A percentile compares a stretch with the other conserved stretches of the same genome.
Conservation (phyloP, 768 basidiomycete species). For the Suillus alpinus region DNA sequence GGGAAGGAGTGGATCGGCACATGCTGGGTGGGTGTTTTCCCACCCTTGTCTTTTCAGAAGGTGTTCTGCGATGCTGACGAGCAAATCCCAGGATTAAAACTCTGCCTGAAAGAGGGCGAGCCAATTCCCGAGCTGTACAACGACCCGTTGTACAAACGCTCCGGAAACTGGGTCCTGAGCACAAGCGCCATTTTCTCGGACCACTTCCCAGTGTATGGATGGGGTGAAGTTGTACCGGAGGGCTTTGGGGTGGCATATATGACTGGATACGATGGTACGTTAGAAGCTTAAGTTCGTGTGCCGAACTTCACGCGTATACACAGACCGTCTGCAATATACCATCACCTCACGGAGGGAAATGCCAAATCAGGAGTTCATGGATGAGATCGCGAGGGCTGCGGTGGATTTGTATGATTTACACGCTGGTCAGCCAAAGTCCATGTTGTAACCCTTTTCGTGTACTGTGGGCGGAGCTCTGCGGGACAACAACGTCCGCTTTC, state of each 20-base stretch:
- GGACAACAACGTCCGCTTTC: background rate
- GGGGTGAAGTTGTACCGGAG: slow-evolving; percentile 94
- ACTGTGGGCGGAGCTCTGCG: background rate
- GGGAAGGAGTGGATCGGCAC: slow-evolving; percentile 83
- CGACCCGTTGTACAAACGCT: slow-evolving; percentile 71
- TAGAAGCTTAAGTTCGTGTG: slow-evolving; percentile 7
- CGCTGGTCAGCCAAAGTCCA: slow-evolving; percentile 31
- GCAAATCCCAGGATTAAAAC: slow-evolving; percentile 58
- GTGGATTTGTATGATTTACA: slow-evolving; percentile 72
- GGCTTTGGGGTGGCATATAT: slow-evolving; percentile 95
- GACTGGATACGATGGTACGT: slow-evolving; percentile 79
- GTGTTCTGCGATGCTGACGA: background rate
- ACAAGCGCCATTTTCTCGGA: slow-evolving; percentile 89
- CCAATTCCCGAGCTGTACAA: slow-evolving; percentile 65
- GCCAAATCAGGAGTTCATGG: slow-evolving; percentile 72
- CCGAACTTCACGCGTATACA: background rate
- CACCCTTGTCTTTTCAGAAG: background rate
- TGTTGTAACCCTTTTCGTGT: slow-evolving; percentile 23
- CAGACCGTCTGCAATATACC: slow-evolving; percentile 82
- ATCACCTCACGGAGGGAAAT: slow-evolving; percentile 84
- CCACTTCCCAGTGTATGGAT: slow-evolving; percentile 83
- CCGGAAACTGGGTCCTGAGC: slow-evolving; percentile 83
- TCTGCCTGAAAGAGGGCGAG: slow-evolving; percentile 60
- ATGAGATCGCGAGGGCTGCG: slow-evolving; percentile 63
- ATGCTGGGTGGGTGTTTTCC: slow-evolving; percentile 59